Percentiles rank a stretch among this genome's conserved stretches.
phyloP scores from a whole-genome alignment of 164 flowering plant species.

The Vitis labrusca region DNA sequence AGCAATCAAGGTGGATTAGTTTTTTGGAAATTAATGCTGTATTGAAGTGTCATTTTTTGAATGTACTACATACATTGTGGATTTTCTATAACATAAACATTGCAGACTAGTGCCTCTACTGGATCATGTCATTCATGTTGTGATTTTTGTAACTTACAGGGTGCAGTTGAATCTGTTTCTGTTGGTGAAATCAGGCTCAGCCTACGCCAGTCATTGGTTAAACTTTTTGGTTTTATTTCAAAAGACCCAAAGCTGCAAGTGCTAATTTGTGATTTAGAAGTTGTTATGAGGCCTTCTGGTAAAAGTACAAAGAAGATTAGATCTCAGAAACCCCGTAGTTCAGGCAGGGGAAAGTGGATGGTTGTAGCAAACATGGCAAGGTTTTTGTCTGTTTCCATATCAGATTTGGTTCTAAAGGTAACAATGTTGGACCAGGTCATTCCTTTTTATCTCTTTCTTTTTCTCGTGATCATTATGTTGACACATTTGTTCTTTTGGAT shows the following conservation, averaged over 20 bases:
- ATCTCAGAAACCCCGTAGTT: conserved; percentile 51
- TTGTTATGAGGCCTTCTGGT: conserved; percentile 63
- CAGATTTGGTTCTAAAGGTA: conserved; percentile 87
- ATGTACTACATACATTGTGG: too few species aligned
- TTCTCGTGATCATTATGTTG: not conserved
- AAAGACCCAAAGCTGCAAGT: conserved; percentile 88
- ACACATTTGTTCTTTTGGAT: not conserved
- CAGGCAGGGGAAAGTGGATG: conserved; percentile 96
- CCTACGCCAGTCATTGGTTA: conserved; percentile 85
- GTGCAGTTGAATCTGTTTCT: conserved; percentile 81
- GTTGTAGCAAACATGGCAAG: conserved; percentile 89
- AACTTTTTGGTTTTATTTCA: conserved; percentile 78
- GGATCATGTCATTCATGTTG: not conserved
- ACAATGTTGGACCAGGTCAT: not conserved
- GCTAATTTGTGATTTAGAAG: conserved; percentile 79
- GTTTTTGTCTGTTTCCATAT: conserved; percentile 79
- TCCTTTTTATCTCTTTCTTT: not conserved
- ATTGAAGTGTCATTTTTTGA: too few species aligned
- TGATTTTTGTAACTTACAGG: conserved; percentile 42
- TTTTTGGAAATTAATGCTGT: too few species aligned
- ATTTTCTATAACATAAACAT: too few species aligned
- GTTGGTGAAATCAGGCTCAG: conserved; percentile 92
- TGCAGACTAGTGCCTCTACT: conserved; percentile 1
- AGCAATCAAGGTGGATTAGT: too few species aligned
- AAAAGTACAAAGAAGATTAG: conserved; percentile 47